Percentiles rank a stretch among this genome's conserved stretches.
phyloP scores from a whole-genome alignment of 2,329 filamentous ascomycete genomes.

The Graphiopsis chlorocephala region DNA sequence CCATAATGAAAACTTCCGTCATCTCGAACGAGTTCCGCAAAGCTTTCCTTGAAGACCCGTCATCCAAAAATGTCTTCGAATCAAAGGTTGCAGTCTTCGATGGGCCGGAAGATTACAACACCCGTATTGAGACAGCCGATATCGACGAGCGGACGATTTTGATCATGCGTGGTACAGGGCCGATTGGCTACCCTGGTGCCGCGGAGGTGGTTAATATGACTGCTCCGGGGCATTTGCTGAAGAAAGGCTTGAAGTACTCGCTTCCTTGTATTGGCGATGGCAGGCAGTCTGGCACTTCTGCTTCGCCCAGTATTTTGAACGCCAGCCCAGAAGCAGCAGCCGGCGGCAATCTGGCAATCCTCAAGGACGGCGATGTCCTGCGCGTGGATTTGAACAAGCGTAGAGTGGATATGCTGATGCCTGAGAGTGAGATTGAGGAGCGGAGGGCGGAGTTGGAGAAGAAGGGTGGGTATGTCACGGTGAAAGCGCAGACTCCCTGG shows the following conservation, averaged over 20 bases:
- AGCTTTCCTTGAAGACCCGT: slow-evolving; percentile 27
- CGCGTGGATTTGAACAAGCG: slow-evolving; percentile 51
- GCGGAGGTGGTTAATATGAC: slow-evolving; percentile 36
- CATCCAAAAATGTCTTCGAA: slow-evolving; percentile 32
- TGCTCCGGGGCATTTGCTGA: slow-evolving; percentile 28
- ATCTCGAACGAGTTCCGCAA: slow-evolving; percentile 28
- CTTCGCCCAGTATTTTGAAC: slow-evolving; percentile 55
- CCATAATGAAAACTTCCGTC: slow-evolving; percentile 33
- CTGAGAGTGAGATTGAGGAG: slow-evolving; percentile 41
- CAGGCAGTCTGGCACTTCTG: slow-evolving; percentile 55
- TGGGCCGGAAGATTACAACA: slow-evolving; percentile 31
- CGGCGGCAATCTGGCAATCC: slow-evolving; percentile 52
- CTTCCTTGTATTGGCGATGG: slow-evolving; percentile 53
- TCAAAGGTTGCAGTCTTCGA: slow-evolving; percentile 31
- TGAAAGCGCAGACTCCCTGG: slow-evolving; percentile 31
- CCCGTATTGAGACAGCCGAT: slow-evolving; percentile 29
- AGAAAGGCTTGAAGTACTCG: slow-evolving; percentile 40
- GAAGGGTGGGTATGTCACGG: slow-evolving; percentile 27
- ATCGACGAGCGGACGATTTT: slow-evolving; percentile 32
- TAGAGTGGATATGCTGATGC: slow-evolving; percentile 49
- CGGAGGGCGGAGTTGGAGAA: slow-evolving; percentile 36
- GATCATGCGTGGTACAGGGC: slow-evolving; percentile 32
- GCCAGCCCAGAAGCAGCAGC: slow-evolving; percentile 55
- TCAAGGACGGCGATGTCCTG: slow-evolving; percentile 50
- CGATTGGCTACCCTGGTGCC: slow-evolving; percentile 31